These are phyloP conservation scores for Colletotrichum theobromicola DNA, from an alignment of 2,329 filamentous ascomycete genomes.

Conservation along the genomic window DNA sequence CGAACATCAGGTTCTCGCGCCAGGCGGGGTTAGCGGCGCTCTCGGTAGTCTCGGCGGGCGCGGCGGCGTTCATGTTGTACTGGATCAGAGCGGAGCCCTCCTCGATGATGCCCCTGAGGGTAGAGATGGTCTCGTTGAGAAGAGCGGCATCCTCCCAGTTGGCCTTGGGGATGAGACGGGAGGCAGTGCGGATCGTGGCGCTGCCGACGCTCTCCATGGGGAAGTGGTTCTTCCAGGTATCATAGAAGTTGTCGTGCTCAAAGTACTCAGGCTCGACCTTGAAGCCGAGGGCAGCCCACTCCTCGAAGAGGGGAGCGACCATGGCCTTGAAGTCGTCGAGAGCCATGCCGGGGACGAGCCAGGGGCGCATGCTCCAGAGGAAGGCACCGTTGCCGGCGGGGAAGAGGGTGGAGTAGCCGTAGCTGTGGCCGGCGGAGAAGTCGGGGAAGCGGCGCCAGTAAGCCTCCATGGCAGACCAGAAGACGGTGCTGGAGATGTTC, in stretches of 20 bases:
- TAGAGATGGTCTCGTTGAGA: slow-evolving; percentile 30
- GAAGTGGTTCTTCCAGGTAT: slow-evolving; percentile 44
- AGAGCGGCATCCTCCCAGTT: slow-evolving; percentile 32
- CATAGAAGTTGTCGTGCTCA: slow-evolving; percentile 39
- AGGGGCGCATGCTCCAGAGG: slow-evolving; percentile 35
- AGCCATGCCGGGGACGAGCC: slow-evolving; percentile 38
- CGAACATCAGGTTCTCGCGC: slow-evolving; percentile 43
- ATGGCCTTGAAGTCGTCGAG: slow-evolving; percentile 35
- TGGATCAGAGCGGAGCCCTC: slow-evolving; percentile 26
- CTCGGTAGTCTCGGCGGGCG: slow-evolving; percentile 25
- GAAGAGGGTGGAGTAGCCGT: slow-evolving; percentile 29
- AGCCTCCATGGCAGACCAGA: slow-evolving; percentile 35
- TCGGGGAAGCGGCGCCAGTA: slow-evolving; percentile 36
- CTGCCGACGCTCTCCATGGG: slow-evolving; percentile 36
- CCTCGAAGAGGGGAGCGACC: slow-evolving; percentile 33
- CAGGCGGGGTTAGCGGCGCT: slow-evolving; percentile 51
- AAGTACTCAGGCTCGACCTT: slow-evolving; percentile 34
- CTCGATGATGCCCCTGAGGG: slow-evolving; percentile 27
- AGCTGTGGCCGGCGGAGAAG: slow-evolving; percentile 30
- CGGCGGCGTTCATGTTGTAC: slow-evolving; percentile 23
- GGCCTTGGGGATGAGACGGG: slow-evolving; percentile 43
- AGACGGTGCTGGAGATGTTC: slow-evolving; percentile 28
- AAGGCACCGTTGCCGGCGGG: slow-evolving; percentile 25
- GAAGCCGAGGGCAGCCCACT: slow-evolving; percentile 33
- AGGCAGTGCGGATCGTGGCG: slow-evolving; percentile 32